These are phyloP conservation scores for Hippophae rhamnoides DNA, from an alignment of 306 rosid genomes.

Conservation along the genomic window DNA sequence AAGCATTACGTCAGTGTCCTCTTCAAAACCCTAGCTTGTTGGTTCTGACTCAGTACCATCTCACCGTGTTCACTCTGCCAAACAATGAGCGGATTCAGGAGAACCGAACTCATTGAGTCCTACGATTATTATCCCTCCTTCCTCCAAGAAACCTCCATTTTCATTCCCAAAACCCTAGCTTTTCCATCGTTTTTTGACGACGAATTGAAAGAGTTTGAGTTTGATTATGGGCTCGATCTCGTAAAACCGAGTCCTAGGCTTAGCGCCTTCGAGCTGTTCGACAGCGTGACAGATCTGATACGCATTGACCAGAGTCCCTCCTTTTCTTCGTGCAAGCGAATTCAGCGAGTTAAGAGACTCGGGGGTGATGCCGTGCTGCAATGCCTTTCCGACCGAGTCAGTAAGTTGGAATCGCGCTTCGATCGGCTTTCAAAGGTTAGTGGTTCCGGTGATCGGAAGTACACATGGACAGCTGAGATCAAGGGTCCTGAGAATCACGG, in stretches of 20 bases:
- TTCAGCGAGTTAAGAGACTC: conserved; percentile 39
- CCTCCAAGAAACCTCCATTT: conserved; percentile 37
- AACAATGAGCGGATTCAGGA: conserved; percentile 53
- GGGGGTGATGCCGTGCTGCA: conserved; percentile 32
- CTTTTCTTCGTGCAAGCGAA: conserved; percentile 24
- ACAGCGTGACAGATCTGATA: conserved; percentile 42
- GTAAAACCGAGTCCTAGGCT: conserved; percentile 15
- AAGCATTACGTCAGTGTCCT: no score
- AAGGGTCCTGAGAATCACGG: conserved; percentile 44
- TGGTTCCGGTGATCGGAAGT: conserved; percentile 44
- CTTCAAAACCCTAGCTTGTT: conserved; percentile 1
- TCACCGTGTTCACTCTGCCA: conserved; percentile 17
- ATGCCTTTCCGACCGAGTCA: conserved; percentile 51
- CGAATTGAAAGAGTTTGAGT: conserved; percentile 25
- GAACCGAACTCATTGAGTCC: conserved; percentile 46
- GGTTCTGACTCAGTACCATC: conserved; percentile 18
- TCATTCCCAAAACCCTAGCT: conserved; percentile 26
- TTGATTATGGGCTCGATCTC: conserved; percentile 28
- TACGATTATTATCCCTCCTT: conserved; percentile 19
- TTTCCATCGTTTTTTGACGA: conserved; percentile 41
- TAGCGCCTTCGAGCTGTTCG: conserved; percentile 22
- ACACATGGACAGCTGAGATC: conserved; percentile 79
- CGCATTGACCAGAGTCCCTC: conserved; percentile 33
- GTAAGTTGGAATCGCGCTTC: conserved; percentile 60
- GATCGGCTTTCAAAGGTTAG: conserved; percentile 36